A percentile compares a stretch with the other conserved stretches of the same genome.
Evolutionary conservation across 1,139 yeast genomes (phyloP).

Genomic region (Pichia sp.): DNA sequence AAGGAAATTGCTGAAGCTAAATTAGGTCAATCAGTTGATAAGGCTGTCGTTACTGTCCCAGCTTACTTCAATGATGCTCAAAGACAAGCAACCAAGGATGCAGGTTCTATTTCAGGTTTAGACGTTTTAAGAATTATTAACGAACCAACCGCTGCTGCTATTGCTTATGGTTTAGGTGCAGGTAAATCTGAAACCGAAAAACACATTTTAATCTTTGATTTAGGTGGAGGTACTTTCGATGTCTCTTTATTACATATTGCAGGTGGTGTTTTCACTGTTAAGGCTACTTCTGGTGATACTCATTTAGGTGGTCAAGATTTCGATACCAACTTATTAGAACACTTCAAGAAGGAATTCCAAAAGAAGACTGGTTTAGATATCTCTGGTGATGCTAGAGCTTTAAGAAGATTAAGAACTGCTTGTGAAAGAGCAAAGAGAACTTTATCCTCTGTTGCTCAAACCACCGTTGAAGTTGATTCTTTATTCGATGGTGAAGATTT

Average conservation of each 20-base stretch:
- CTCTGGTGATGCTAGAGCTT: constrained; percentile 89
- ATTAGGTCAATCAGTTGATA: constrained; percentile 88
- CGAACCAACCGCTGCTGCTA: constrained; percentile 98
- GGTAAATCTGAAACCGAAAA: constrained; percentile 54
- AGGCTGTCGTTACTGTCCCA: constrained; percentile 94
- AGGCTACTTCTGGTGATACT: constrained; percentile 99
- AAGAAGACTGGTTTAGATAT: constrained; percentile 94
- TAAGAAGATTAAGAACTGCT: constrained; percentile 87
- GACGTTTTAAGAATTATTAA: constrained; percentile 94
- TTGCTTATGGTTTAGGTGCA: constrained; percentile 96
- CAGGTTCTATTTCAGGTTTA: constrained; percentile 96
- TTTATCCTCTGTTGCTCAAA: constrained; percentile 79
- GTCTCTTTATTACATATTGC: constrained; percentile 93
- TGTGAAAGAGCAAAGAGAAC: constrained; percentile 93
- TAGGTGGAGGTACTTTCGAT: constrained; percentile 99
- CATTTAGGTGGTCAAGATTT: constrained; percentile 99
- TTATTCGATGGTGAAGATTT: constrained; percentile 76
- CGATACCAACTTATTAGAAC: constrained; percentile 92
- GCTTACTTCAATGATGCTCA: constrained; percentile 97
- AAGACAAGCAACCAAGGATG: constrained; percentile 98
- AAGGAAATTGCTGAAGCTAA: constrained; percentile 96
- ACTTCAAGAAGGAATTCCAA: constrained; percentile 92
- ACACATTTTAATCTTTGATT: constrained; percentile 87
- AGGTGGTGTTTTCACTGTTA: constrained; percentile 99
- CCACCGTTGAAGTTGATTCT: constrained; percentile 82